A percentile compares a stretch with the other conserved stretches of the same genome.
Evolutionary conservation across 164 flowering plant species (phyloP).

Genomic region (Kalanchoe fedtschenkoi): DNA sequence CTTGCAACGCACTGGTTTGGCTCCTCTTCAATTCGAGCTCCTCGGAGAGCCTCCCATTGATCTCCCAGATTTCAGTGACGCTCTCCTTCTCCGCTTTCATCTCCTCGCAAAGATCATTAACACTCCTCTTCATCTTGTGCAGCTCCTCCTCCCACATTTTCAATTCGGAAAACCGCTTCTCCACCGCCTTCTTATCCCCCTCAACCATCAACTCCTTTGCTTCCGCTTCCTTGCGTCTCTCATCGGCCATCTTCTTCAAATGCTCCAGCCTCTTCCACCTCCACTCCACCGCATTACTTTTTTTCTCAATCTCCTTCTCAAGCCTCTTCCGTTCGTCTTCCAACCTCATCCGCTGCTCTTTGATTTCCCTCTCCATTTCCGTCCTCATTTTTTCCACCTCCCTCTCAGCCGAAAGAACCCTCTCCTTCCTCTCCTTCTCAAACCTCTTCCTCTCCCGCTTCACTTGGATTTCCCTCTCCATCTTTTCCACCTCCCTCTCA

Average conservation of each 20-base stretch:
- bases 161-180: background rate
- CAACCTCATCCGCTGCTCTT: background rate
- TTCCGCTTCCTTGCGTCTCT: background rate
- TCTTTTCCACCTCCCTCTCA: background rate
- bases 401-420: no score
- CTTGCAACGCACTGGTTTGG: conserved; percentile 3
- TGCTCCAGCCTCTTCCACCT: background rate
- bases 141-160: conserved; percentile 9
- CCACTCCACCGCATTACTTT: background rate
- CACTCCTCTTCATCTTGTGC: background rate
- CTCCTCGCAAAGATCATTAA: no score
- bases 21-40: conserved; percentile 6
- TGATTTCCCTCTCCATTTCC: conserved; percentile 1
- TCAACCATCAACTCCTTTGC: conserved; percentile 2
- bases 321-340: background rate
- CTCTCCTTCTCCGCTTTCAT: no score
- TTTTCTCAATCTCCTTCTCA: background rate
- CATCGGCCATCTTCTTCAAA: background rate
- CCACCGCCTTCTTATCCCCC: background rate
- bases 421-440: background rate
- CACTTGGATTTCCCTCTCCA: conserved; percentile 4
- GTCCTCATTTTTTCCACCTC: background rate
- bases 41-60: no score
- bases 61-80: no score
- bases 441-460: background rate